phyloP scores from a whole-genome alignment of 441 rosid species.

The Erodium texanum region DNA sequence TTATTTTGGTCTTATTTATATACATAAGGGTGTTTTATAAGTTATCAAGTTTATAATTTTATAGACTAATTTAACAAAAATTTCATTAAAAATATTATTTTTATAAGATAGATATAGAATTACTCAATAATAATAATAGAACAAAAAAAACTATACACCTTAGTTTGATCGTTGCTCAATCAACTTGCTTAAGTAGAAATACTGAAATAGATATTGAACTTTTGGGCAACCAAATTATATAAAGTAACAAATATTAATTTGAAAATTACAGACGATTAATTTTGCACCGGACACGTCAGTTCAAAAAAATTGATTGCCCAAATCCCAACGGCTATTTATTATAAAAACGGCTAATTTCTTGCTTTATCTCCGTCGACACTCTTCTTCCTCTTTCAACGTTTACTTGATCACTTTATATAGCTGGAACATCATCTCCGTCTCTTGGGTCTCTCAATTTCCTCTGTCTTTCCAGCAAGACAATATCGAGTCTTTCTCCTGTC shows the following conservation, averaged over 20 bases:
- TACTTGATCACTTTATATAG: background rate
- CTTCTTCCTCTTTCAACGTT: background rate
- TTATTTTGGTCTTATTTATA: no score
- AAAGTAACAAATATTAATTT: background rate
- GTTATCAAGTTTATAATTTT: no score
- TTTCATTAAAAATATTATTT: no score
- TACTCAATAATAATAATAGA: no score
- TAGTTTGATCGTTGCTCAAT: no score
- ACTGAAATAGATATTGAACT: no score
- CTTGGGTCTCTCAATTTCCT: background rate
- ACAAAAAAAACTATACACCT: no score
- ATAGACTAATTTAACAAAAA: no score
- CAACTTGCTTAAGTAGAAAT: no score
- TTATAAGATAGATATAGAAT: no score
- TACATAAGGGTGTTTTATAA: no score
- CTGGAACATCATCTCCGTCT: background rate
- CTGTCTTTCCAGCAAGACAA: background rate
- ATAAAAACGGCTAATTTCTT: constrained; percentile 24
- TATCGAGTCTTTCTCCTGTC: background rate
- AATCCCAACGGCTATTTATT: constrained; percentile 23
- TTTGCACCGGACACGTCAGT: background rate
- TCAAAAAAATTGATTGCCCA: background rate
- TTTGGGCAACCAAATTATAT: no score
- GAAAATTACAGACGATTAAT: background rate
- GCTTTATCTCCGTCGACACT: background rate